These are phyloP conservation scores for Holtermannia corniformis DNA, from an alignment of 768 basidiomycete species.

Conservation along the genomic window DNA sequence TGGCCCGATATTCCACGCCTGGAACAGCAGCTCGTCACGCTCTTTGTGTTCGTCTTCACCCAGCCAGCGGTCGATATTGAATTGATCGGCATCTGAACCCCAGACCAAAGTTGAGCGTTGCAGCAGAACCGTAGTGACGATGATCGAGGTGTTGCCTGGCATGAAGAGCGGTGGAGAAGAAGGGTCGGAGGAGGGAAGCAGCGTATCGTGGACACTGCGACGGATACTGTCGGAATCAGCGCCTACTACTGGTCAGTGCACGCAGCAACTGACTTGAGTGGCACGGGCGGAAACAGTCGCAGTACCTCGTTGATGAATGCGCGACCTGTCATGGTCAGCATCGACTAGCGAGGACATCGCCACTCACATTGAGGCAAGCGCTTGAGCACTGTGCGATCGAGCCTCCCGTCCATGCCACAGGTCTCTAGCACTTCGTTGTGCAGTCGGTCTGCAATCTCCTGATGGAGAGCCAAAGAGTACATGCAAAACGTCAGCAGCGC, in stretches of 20 bases:
- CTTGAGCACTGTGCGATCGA: conserved; percentile 53
- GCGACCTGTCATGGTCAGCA: conserved; percentile 7
- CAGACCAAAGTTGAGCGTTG: conserved; percentile 61
- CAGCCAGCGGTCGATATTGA: conserved; percentile 71
- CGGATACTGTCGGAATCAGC: conserved; percentile 21
- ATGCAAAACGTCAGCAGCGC: conserved; percentile 59
- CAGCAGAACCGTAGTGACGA: conserved; percentile 55
- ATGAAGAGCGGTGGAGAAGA: conserved; percentile 26
- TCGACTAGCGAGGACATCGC: not conserved
- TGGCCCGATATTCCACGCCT: conserved; percentile 29
- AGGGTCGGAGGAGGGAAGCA: conserved; percentile 23
- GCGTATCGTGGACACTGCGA: conserved; percentile 18
- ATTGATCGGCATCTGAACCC: conserved; percentile 67
- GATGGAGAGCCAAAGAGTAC: conserved; percentile 61
- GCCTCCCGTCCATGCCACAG: conserved; percentile 47
- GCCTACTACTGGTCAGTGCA: not conserved
- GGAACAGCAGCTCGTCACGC: conserved; percentile 16
- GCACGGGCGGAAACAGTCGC: conserved; percentile 68
- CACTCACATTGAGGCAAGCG: conserved; percentile 59
- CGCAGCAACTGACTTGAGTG: conserved; percentile 47
- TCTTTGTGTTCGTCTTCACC: conserved; percentile 43
- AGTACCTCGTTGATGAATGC: conserved; percentile 68
- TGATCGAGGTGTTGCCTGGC: conserved; percentile 43
- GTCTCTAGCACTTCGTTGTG: conserved; percentile 55
- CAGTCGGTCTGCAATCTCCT: conserved; percentile 49